Conservation (phyloP, 495 filamentous ascomycete species). For the Trichoderma asperelloides region DNA sequence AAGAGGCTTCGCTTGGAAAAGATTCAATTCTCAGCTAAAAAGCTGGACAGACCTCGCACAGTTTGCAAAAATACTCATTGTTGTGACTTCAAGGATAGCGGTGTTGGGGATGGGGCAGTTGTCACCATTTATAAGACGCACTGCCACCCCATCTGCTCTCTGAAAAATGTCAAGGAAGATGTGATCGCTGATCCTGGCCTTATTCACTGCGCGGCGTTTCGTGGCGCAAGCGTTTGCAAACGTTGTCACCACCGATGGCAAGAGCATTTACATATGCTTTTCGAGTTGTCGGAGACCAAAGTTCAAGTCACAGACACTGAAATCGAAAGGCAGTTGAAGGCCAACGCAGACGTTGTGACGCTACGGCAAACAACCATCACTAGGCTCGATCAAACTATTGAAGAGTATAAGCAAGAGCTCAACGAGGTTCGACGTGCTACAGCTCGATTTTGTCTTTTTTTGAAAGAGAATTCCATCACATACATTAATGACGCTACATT, state of each 20-base stretch:
- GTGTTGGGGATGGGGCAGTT: neutral
- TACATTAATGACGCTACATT: constrained; percentile 31
- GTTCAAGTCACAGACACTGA: constrained; percentile 17
- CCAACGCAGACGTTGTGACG: constrained; percentile 17
- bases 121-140: constrained; percentile 13
- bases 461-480: constrained; percentile 28
- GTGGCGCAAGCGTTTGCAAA: neutral
- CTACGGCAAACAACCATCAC: constrained; percentile 18
- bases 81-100: constrained; percentile 11
- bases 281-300: constrained; percentile 18
- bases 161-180: constrained; percentile 8
- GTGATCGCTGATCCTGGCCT: constrained; percentile 8
- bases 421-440: constrained; percentile 24
- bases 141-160: constrained; percentile 13
- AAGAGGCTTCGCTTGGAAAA: constrained; percentile 14
- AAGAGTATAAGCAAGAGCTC: constrained; percentile 24
- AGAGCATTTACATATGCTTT: constrained; percentile 26
- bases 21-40: neutral
- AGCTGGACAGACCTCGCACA: constrained; percentile 11
- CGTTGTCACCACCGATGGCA: constrained; percentile 27
- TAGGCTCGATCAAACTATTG: constrained; percentile 15
- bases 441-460: constrained; percentile 28
- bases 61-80: constrained; percentile 11
- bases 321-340: constrained; percentile 19
- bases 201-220: constrained; percentile 9